Percentiles rank a stretch among this genome's conserved stretches.
Evolutionary conservation across 2,329 filamentous ascomycete genomes (phyloP).

Genomic region (Akanthomyces uredinophilus): DNA sequence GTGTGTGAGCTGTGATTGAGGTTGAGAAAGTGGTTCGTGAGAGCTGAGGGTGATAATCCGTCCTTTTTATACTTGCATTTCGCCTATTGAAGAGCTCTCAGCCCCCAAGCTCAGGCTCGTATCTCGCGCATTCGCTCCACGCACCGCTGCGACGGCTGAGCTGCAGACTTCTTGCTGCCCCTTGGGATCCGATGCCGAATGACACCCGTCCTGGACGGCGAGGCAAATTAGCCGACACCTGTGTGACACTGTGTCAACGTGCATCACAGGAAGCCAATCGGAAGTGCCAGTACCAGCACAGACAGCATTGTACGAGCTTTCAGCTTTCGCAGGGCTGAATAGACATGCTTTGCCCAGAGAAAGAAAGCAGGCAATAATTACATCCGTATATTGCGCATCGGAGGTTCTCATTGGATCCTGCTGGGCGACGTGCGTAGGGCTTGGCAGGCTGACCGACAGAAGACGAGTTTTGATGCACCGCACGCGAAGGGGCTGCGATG

Average conservation of each 20-base stretch:
- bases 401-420: not conserved
- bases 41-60: not conserved
- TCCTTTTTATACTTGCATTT: not conserved
- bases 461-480: constrained; percentile 4
- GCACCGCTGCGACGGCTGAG: not conserved
- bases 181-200: not conserved
- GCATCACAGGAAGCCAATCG: not conserved
- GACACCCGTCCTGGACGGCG: not conserved
- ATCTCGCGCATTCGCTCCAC: not conserved
- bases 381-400: not conserved
- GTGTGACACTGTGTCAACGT: not conserved
- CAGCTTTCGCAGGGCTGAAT: not conserved
- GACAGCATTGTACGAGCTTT: not conserved
- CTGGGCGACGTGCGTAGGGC: not conserved
- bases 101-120: not conserved
- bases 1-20: not conserved
- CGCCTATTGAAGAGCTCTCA: not conserved
- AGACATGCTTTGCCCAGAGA: not conserved
- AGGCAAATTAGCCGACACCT: not conserved
- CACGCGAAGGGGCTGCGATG: not conserved
- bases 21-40: not conserved
- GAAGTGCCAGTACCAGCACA: not conserved
- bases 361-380: not conserved
- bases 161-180: not conserved
- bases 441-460: not conserved